Base-by-base conservation (phyloP, 345 rosid species). In the Odontarrhena argentea region DNA sequence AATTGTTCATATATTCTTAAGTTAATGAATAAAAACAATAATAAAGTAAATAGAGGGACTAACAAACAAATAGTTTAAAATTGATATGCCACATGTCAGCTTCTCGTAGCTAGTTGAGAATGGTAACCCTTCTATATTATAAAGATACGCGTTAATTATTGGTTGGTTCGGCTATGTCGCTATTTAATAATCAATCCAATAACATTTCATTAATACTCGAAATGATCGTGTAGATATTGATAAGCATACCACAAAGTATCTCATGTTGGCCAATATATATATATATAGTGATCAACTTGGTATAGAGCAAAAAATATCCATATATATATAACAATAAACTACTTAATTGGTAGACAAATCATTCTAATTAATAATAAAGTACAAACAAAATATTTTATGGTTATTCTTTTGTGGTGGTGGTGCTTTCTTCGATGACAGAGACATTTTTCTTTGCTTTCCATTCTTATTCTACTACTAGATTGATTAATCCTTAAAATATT, bases 121-220 rank as follows among this genome's bases (percentile, higher is more conserved):
- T n/a, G n/a, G n/a, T n/a, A n/a, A n/a, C n/a, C n/a, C n/a, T n/a
- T n/a, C n/a, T n/a, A n/a, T n/a, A n/a, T n/a, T n/a, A n/a, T n/a
- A n/a, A n/a, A n/a, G n/a, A n/a, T 68, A 68, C 40, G 36, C 49
- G 40, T 11, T 13, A 3, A 3, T 55, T 37, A 36, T 46, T 55
- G 45, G 30, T 56, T 67, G 46, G 43, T 68, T 58, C 50, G 41
- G n/a, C 58, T 28, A 30, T 49, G 50, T 28, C 8, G 41, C 37
- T 58, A 46, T 38, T 51, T 49, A 49, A 18, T 9, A 52, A 52
- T n/a, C 7, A 13, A 52, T 52, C 22, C 22, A 52, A 9, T 28
- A 18, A 60, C 49, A 51, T 10, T 26, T 68, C 14, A 18, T n/a
- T 24, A 8, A 32, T 30, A 13, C 30, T 44, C 18, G 9, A 36